A percentile compares a stretch with the other conserved stretches of the same genome.
Conservation (phyloP, 192 early-diverging fungal genomes). For the Paraglomus brasilianum region DNA sequence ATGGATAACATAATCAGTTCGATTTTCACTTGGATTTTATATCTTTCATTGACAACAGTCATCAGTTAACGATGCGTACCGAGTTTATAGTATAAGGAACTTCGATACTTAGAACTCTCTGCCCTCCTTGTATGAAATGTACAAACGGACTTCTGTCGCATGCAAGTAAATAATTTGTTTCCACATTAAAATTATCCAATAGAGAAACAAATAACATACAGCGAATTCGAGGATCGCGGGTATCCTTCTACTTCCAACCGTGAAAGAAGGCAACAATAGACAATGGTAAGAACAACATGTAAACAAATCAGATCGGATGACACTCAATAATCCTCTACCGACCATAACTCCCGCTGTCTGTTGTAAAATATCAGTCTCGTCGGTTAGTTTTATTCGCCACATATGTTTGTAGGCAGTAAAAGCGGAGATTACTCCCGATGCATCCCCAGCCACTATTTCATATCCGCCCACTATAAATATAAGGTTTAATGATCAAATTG, state of each 20-base stretch:
- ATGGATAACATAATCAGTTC: neutral
- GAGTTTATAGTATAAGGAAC: slow-evolving; percentile 33
- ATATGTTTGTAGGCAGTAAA: slow-evolving; percentile 32
- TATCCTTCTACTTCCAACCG: too few species aligned
- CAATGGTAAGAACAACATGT: neutral
- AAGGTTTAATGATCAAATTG: neutral
- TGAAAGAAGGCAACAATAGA: neutral
- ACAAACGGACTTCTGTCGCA: slow-evolving; percentile 36
- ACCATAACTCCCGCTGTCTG: neutral
- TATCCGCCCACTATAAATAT: slow-evolving; percentile 32
- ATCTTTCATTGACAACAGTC: too few species aligned
- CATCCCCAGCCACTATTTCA: slow-evolving; percentile 41
- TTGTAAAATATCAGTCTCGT: slow-evolving; percentile 31
- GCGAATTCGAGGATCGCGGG: slow-evolving; percentile 17
- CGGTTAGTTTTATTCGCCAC: slow-evolving; percentile 38
- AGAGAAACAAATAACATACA: slow-evolving; percentile 33
- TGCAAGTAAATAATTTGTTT: slow-evolving; percentile 36
- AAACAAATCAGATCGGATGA: neutral
- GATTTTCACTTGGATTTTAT: neutral
- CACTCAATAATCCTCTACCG: neutral
- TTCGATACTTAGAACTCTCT: slow-evolving; percentile 28
- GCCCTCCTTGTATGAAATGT: slow-evolving; percentile 38
- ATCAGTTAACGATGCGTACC: slow-evolving; percentile 20
- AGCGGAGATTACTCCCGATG: slow-evolving; percentile 33
- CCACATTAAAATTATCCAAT: slow-evolving; percentile 32